Conservation (phyloP, 805 yeast genomes). For the Monosporozyma unispora region DNA sequence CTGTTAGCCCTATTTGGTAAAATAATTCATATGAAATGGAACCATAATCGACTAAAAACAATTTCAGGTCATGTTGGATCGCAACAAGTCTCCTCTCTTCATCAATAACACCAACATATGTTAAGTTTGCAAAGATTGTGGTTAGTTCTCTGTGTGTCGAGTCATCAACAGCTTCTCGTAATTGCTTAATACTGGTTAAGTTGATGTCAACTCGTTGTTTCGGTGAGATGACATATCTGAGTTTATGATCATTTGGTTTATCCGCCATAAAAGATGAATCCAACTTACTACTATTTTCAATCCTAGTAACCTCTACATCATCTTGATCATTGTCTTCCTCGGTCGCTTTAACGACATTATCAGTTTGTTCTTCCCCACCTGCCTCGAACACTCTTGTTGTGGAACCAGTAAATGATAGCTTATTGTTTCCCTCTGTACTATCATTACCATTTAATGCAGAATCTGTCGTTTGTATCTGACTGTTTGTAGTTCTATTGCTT, state of each 20-base stretch:
- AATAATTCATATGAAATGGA: slow-evolving; percentile 58
- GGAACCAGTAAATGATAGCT: background rate
- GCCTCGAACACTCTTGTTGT: background rate
- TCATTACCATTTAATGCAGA: background rate
- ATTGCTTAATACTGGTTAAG: slow-evolving; percentile 48
- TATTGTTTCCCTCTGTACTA: background rate
- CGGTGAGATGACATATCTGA: slow-evolving; percentile 11
- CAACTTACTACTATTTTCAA: background rate
- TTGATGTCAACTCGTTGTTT: slow-evolving; percentile 36
- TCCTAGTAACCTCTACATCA: background rate
- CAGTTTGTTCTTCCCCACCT: background rate
- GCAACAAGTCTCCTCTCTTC: slow-evolving; percentile 59
- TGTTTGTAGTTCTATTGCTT: background rate
- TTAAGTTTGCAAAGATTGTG: slow-evolving; percentile 55
- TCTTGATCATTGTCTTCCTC: slow-evolving; percentile 4
- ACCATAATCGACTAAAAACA: slow-evolving; percentile 75
- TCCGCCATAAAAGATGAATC: background rate
- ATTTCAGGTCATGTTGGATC: slow-evolving; percentile 72
- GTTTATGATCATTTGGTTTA: background rate
- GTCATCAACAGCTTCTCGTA: slow-evolving; percentile 43
- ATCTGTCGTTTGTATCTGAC: background rate
- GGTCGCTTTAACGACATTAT: background rate
- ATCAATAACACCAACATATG: slow-evolving; percentile 80
- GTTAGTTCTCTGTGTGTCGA: slow-evolving; percentile 48
- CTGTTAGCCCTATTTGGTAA: slow-evolving; percentile 70